Evolutionary conservation across 139 green algal species (phyloP), one percentile per base, ranked within the genome.

Genomic region (Micractinium sp.): DNA sequence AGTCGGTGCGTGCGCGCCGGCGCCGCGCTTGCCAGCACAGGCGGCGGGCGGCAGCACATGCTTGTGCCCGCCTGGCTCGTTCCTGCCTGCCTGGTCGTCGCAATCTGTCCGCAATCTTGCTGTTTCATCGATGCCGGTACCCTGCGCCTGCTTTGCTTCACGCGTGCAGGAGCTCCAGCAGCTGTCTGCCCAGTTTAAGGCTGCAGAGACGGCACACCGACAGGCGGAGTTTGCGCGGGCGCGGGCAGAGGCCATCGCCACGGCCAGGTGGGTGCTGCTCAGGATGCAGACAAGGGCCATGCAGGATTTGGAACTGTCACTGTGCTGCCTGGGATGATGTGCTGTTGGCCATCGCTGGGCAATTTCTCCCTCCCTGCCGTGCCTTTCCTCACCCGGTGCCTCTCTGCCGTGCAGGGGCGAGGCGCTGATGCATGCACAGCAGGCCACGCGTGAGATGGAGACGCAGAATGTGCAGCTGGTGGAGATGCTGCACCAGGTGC

Each of bases 161-260:
- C 36, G 23, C 15, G 0, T 89, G 90, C 90, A 92, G 90, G 87
- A 92, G 53, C 81, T 78, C 9, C 60, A 82, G 73, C 36, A 71
- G 77, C 60, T 92, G n/a, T 16, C 41, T 3, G 67, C 56, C 16
- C 80, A 83, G 82, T 69, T 92, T 19, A 82, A 90, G 74, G 60
- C 35, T 15, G 87, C 73, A 7, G 79, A 92, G 60, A n/a, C 82
- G 0, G 81, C 86, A 7, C 80, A 83, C 4, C 74, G 90, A 12
- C 83, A 81, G 60, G 82, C 82, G 23, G 90, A 93, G 87, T 93
- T 93, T 90, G 88, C 86, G 0, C 76, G 74, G 5, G 90, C 87
- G 0, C 71, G 83, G 13, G 86, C 86, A 25, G 86, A 93, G 33
- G 81, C 81, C 38, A 71, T 93, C 13, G 90, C 90, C n/a, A 89